Percentiles rank a stretch among this genome's conserved stretches.
These are phyloP conservation scores for Carex scoparia DNA, from an alignment of 176 grass and related monocot genomes.

Conservation along the genomic window DNA sequence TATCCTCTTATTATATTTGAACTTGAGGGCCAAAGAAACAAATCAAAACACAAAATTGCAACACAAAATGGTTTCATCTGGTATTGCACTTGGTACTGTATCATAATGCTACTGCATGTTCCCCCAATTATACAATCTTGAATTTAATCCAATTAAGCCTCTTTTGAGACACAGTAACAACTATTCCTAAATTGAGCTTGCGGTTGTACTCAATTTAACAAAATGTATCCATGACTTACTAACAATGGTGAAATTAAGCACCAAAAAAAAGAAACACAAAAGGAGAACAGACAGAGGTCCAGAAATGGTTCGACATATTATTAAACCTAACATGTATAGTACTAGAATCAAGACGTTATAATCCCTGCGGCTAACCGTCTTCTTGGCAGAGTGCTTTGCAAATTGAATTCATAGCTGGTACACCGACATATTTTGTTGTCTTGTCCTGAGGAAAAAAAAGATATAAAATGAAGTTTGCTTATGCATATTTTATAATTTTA, in stretches of 20 bases:
- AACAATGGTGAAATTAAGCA: background rate
- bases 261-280: background rate
- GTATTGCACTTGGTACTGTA: background rate
- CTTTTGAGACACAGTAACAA: background rate
- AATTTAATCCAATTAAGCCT: background rate
- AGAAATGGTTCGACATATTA: background rate
- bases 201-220: background rate
- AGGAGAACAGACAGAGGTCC: background rate
- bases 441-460: conserved; percentile 37
- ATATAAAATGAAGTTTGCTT: background rate
- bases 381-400: conserved; percentile 77
- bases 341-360: background rate
- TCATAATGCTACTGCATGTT: background rate
- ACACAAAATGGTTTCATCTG: background rate
- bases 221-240: background rate
- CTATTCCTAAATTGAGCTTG: background rate
- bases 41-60: background rate
- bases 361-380: conserved; percentile 46
- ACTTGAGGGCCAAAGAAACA: background rate
- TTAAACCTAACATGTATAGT: background rate
- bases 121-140: background rate
- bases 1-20: background rate
- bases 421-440: conserved; percentile 65
- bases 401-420: conserved; percentile 84
- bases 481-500: background rate